Evolutionary conservation across 164 flowering plant species (phyloP).

Genomic region (Taxillus chinensis): DNA sequence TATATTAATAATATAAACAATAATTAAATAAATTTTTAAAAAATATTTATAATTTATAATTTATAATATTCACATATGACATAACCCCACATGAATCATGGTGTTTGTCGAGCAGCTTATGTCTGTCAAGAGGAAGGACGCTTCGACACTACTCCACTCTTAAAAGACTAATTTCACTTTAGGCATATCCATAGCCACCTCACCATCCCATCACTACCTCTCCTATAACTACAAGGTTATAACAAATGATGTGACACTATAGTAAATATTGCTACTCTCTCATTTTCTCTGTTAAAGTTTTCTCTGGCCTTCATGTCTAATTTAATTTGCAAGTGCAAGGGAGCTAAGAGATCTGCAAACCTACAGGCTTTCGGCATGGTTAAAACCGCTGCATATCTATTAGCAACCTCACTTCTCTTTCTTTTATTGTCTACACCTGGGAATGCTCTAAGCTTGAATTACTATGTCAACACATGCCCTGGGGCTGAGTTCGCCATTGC

Average conservation of each 20-base stretch:
- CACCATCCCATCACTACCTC: neutral
- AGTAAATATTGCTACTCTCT: neutral
- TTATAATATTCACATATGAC: too few relatives aligned
- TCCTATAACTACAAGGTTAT: neutral
- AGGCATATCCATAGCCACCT: neutral
- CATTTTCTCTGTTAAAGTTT: neutral
- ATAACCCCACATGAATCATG: too few relatives aligned
- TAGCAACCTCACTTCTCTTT: slow-evolving; percentile 10
- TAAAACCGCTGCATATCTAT: slow-evolving; percentile 5
- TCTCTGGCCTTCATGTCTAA: neutral
- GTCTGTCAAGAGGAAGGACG: neutral
- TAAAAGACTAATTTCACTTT: neutral
- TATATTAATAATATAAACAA: too few relatives aligned
- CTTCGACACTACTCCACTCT: neutral
- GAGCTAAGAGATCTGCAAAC: neutral
- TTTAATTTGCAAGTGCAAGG: neutral
- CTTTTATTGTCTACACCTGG: slow-evolving; percentile 9
- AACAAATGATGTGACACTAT: too few relatives aligned
- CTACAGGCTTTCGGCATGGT: slow-evolving; percentile 8
- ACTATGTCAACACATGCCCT: slow-evolving; percentile 30
- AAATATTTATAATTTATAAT: too few relatives aligned
- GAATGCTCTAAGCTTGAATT: slow-evolving; percentile 22
- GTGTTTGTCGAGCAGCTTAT: neutral
- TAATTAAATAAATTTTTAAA: too few relatives aligned
- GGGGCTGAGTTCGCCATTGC: slow-evolving; percentile 16